These are phyloP conservation scores for Penicillium sp. DNA, from an alignment of 2,329 filamentous ascomycete species.

Conservation along the genomic window DNA sequence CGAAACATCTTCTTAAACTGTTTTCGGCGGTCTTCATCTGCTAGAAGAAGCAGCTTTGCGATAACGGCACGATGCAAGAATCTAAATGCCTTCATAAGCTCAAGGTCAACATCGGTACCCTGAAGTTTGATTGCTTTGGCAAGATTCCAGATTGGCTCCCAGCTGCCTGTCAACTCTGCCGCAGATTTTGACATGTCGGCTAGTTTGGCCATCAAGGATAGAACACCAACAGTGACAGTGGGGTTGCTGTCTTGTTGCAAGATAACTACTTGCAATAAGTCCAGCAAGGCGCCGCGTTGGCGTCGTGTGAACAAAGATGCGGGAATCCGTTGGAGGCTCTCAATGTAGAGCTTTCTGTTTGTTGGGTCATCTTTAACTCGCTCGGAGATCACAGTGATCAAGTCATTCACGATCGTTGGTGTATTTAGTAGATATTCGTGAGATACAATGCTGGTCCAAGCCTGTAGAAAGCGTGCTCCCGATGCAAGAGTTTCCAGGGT, in stretches of 20 bases:
- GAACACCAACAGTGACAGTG: constrained; percentile 36
- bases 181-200: constrained; percentile 46
- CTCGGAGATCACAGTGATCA: constrained; percentile 40
- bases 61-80: constrained; percentile 42
- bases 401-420: constrained; percentile 39
- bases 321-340: constrained; percentile 44
- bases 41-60: constrained; percentile 39
- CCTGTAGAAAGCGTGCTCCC: constrained; percentile 39
- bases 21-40: constrained; percentile 40
- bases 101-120: constrained; percentile 38
- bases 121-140: constrained; percentile 40
- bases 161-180: constrained; percentile 41
- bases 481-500: constrained; percentile 33
- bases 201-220: constrained; percentile 47
- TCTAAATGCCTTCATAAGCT: constrained; percentile 44
- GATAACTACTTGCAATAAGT: constrained; percentile 40
- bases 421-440: constrained; percentile 45
- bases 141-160: constrained; percentile 43
- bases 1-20: constrained; percentile 42
- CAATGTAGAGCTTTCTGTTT: constrained; percentile 37
- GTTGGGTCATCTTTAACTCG: constrained; percentile 35
- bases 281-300: constrained; percentile 39
- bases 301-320: constrained; percentile 43
- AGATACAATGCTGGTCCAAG: constrained; percentile 45
- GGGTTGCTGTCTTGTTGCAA: constrained; percentile 32